Percentiles rank a stretch among this genome's conserved stretches.
Conservation (phyloP, 2,329 filamentous ascomycete genomes). For the Emmonsia crescens region DNA sequence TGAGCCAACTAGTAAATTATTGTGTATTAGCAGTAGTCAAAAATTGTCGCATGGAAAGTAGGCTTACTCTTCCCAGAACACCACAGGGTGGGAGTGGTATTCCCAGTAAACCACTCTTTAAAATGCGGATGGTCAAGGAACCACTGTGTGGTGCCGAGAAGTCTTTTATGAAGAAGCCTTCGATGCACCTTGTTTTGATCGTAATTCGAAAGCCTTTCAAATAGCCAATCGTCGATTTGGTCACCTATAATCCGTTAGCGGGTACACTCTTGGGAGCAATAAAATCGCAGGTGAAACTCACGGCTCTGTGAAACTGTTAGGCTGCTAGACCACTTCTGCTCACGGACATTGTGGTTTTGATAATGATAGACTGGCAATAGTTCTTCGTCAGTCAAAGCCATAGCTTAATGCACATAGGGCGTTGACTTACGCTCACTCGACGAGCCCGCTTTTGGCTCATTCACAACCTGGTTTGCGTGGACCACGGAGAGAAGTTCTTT, state of each 20-base stretch:
- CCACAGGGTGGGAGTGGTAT: background rate
- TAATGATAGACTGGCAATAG: background rate
- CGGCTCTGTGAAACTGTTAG: background rate
- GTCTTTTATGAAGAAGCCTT: background rate
- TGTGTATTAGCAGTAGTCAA: background rate
- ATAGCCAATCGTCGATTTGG: background rate
- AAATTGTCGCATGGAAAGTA: background rate
- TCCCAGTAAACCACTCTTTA: background rate
- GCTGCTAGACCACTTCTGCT: background rate
- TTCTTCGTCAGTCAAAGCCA: background rate
- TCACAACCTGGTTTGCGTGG: background rate
- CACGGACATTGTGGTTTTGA: background rate
- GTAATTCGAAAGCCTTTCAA: background rate
- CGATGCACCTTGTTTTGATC: background rate
- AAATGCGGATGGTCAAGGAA: background rate
- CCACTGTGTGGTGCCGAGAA: background rate
- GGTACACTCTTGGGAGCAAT: background rate
- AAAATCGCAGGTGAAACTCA: background rate
- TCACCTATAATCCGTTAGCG: background rate
- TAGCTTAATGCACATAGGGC: background rate
- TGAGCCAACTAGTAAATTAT: background rate
- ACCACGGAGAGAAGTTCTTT: conserved; percentile 14
- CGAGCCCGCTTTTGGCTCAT: background rate
- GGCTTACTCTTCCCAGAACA: background rate
- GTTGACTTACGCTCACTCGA: background rate